A percentile compares a stretch with the other conserved stretches of the same genome.
Conservation (phyloP, 2,329 filamentous ascomycete species). For the Mycogone perniciosa region DNA sequence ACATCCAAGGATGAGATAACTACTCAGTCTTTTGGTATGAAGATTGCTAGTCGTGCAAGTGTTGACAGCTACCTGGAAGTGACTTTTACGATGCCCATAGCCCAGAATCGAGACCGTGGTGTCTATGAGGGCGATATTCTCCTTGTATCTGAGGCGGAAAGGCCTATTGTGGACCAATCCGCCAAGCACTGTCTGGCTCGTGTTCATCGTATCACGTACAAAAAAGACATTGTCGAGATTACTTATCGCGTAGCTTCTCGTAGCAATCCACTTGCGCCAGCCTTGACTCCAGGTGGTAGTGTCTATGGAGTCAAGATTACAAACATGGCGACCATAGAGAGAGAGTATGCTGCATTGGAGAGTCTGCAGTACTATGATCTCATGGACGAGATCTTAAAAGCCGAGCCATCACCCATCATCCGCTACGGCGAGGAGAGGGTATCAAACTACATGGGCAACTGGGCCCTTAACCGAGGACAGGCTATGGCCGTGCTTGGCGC, state of each 20-base stretch:
- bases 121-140: constrained; percentile 84
- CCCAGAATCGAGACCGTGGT: constrained; percentile 63
- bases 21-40: constrained; percentile 77
- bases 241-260: constrained; percentile 74
- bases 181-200: constrained; percentile 80
- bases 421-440: constrained; percentile 72
- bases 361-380: constrained; percentile 93
- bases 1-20: constrained; percentile 82
- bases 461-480: constrained; percentile 81
- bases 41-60: constrained; percentile 77
- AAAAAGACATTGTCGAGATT: constrained; percentile 75
- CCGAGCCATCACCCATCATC: constrained; percentile 83
- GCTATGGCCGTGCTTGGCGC: constrained; percentile 88
- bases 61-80: constrained; percentile 93
- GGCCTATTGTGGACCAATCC: constrained; percentile 58
- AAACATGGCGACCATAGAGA: constrained; percentile 89
- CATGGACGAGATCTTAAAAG: constrained; percentile 83
- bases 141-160: constrained; percentile 67
- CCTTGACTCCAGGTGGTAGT: constrained; percentile 61
- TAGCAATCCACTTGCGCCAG: constrained; percentile 54
- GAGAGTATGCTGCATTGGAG: constrained; percentile 87
- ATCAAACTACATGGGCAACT: constrained; percentile 63
- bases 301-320: constrained; percentile 77
- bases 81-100: constrained; percentile 69
- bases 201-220: constrained; percentile 71